A percentile compares a stretch with the other conserved stretches of the same genome.
These are phyloP conservation scores for Diaporthe ampelina DNA, from an alignment of 2,329 filamentous ascomycete genomes.

Conservation along the genomic window DNA sequence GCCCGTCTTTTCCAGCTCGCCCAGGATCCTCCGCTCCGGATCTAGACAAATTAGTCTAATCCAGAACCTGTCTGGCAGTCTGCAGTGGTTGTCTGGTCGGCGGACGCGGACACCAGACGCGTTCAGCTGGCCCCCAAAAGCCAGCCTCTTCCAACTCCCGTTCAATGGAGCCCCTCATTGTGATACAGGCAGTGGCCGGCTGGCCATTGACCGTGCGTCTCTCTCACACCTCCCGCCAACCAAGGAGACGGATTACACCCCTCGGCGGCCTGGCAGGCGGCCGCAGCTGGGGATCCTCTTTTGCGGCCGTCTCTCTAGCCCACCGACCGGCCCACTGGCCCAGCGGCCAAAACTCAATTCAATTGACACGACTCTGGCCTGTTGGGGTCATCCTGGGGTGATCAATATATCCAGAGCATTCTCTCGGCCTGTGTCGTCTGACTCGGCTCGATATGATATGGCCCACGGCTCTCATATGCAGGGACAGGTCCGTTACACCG, in stretches of 20 bases:
- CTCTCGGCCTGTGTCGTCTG: not conserved
- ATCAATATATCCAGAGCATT: not conserved
- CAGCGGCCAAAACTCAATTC: constrained; percentile 25
- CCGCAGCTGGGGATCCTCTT: not conserved
- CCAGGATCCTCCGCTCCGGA: constrained; percentile 21
- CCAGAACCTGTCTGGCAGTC: not conserved
- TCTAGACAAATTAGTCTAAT: not conserved
- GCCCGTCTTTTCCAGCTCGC: constrained; percentile 27
- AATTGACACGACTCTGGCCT: not conserved
- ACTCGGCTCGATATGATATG: not conserved
- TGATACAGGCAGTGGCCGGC: not conserved
- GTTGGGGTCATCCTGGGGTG: constrained; percentile 22
- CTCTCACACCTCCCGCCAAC: constrained; percentile 6
- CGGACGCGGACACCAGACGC: constrained; percentile 6
- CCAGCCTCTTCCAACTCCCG: not conserved
- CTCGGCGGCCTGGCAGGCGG: constrained; percentile 7
- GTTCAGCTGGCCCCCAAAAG: constrained; percentile 21
- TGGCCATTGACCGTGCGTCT: not conserved
- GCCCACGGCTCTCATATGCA: not conserved
- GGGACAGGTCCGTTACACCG: not conserved
- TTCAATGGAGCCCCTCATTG: not conserved
- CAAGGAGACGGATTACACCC: not conserved
- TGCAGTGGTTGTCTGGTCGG: not conserved
- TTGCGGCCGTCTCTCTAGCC: constrained; percentile 2
- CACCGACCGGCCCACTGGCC: constrained; percentile 12